Base-by-base conservation (phyloP, 2,329 filamentous ascomycete species). In the Podosphaera fusca region DNA sequence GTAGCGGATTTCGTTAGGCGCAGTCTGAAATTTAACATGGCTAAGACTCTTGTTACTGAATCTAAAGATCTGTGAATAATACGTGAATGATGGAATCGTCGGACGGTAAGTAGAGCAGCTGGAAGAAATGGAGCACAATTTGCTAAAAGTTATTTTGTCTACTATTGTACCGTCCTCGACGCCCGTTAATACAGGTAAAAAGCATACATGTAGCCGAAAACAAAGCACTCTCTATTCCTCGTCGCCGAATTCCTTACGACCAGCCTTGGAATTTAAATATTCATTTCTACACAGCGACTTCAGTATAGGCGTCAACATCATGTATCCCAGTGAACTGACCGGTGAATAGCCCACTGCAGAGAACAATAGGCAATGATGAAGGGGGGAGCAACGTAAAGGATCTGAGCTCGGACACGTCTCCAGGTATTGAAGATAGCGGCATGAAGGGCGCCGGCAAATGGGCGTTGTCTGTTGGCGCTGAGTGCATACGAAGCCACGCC, bases 341-440 rank as follows among this genome's bases (percentile, higher is more conserved):
- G 81, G 74, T 95, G 82, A 67, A 80, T 83, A 63, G 92, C 90
- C 92, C 92, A 98, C 69, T 85, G 73, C 83, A 96, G 85, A 63
- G 80, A 69, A 69, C 82, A 80, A 75, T 96, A 98, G 63, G 79
- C 88, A 64, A 76, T 71, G 62, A 92, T 66, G 64, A 95, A 73
- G 45, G 89, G 84, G 59, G 92, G 85, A 33, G 82, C 78, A 72
- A 89, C 82, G 79, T 89, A 98, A 65, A 96, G 81, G 64, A 94
- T 81, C 77, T 96, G 92, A 65, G 77, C 72, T 70, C 81, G 82
- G 73, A 84, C 85, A 67, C 92, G 82, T 71, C 92, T 83, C 79
- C 85, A 94, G 66, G 81, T 83, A 80, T 98, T 98, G 83, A 96
- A 96, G 75, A 96, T 73, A 67, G 89, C 90, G 64, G 83, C 85